Base-by-base conservation (phyloP, 345 rosid species). In the Passiflora organensis region DNA sequence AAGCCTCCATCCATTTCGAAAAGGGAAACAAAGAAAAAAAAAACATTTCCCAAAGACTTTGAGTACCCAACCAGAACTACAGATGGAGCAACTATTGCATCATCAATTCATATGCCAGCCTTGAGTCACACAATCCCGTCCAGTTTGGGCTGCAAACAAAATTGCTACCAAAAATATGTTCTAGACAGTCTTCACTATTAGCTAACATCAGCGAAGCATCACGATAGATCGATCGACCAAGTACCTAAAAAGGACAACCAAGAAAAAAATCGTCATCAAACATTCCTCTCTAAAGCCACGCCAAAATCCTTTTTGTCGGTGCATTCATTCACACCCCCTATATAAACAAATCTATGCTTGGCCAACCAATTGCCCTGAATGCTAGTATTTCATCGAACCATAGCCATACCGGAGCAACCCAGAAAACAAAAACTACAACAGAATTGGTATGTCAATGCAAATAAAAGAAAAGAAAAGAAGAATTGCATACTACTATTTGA, bases 241-340 rank as follows among this genome's bases (percentile, higher is more conserved):
- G 34, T 43, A 52, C 49, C 56, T 17, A 28, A 8, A n/a, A 50
- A 38, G 28, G 22, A 41, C 34, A 12, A 20, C 18, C 3, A 8
- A 28, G 34, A 28, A 13, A n/a, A 18, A 60, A 10, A 9, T 32
- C 43, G 4, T 23, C 54, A 45, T 17, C 48, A 59, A 48, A 24
- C 13, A 8, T 58, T 22, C 45, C 44, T 21, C 39, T 12, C 16
- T 22, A 17, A 51, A 41, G 5, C 13, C 32, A 34, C 43, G 6
- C 22, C 21, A 59, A 16, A 53, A 45, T 45, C 58, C 52, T 24
- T 37, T 10, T 17, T 53, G 66, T 53, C 59, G 59, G 59, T 62
- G 59, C 53, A 45, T 48, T 43, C 60, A 54, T 13, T n/a, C n/a
- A n/a, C 39, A 24, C 42, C 60, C 10, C 48, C 24, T 43, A 23